A percentile compares a stretch with the other conserved stretches of the same genome.
Evolutionary conservation across 495 filamentous ascomycete genomes (phyloP).

Genomic region (Emericellopsis terricola): DNA sequence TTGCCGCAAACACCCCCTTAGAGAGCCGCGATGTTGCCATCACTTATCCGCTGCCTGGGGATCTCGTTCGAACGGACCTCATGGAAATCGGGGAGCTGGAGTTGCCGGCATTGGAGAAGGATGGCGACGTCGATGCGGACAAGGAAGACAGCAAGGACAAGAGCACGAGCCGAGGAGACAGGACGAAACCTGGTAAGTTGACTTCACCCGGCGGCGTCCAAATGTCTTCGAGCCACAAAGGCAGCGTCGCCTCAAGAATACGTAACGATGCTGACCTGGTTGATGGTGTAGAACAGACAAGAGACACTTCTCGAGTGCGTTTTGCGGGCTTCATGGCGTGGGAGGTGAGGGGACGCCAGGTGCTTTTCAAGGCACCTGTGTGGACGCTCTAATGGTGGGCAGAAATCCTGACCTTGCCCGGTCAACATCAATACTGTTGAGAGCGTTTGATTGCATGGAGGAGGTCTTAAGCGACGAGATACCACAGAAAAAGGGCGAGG

Average conservation of each 20-base stretch:
- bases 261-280: conserved; percentile 12
- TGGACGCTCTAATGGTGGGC: conserved; percentile 34
- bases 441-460: no score
- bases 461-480: no score
- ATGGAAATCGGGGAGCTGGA: conserved; percentile 70
- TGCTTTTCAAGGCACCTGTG: conserved; percentile 82
- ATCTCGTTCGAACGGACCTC: conserved; percentile 39
- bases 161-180: conserved; percentile 11
- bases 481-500: no score
- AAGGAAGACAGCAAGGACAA: conserved; percentile 27
- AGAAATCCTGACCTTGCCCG: no score
- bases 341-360: conserved; percentile 67
- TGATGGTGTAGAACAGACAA: conserved; percentile 7
- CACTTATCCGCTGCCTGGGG: conserved; percentile 63
- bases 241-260: conserved; percentile 10
- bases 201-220: no score
- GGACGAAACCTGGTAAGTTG: conserved; percentile 15
- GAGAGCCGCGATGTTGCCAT: conserved; percentile 86
- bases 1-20: conserved; percentile 70
- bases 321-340: conserved; percentile 75
- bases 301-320: conserved; percentile 32
- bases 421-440: no score
- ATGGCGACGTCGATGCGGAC: conserved; percentile 20
- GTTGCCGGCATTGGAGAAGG: conserved; percentile 49
- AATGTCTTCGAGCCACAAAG: conserved; percentile 8